A percentile compares a stretch with the other conserved stretches of the same genome.
Evolutionary conservation across 2,329 filamentous ascomycete genomes (phyloP).

Genomic region (Delphinella strobiligena): DNA sequence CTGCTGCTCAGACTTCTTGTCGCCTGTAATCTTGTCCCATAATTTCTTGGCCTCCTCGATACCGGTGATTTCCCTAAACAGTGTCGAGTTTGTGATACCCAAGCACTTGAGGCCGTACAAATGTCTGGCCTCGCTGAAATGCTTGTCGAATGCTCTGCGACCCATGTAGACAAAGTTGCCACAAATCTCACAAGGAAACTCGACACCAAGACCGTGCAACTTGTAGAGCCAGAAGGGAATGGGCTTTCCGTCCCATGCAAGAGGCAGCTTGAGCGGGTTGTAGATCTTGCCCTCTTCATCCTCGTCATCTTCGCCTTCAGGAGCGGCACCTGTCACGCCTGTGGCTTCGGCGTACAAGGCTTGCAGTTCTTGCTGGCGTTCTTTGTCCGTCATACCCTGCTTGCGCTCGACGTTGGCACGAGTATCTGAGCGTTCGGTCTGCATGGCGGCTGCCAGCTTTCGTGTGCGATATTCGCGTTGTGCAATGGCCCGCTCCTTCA

Average conservation of each 20-base stretch:
- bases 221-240: conserved; percentile 99
- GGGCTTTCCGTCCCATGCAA: conserved; percentile 97
- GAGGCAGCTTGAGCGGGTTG: conserved; percentile 88
- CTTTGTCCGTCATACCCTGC: conserved; percentile 93
- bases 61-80: conserved; percentile 87
- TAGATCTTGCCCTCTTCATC: conserved; percentile 71
- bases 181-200: conserved; percentile 92
- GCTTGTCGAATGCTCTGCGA: conserved; percentile 89
- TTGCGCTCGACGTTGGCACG: conserved; percentile 90
- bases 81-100: conserved; percentile 78
- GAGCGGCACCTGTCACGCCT: conserved; percentile 24
- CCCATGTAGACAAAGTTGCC: conserved; percentile 99
- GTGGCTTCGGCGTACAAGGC: conserved; percentile 57
- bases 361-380: conserved; percentile 86
- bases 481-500: conserved; percentile 85
- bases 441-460: conserved; percentile 69
- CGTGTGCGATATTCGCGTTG: conserved; percentile 77
- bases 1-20: conserved; percentile 65
- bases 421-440: conserved; percentile 77
- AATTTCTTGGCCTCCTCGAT: conserved; percentile 81
- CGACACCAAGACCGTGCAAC: conserved; percentile 84
- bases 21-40: conserved; percentile 86
- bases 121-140: conserved; percentile 89
- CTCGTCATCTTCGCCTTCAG: conserved; percentile 53
- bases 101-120: conserved; percentile 89